Conservation (phyloP, 768 basidiomycete species). For the Suillus lakei region DNA sequence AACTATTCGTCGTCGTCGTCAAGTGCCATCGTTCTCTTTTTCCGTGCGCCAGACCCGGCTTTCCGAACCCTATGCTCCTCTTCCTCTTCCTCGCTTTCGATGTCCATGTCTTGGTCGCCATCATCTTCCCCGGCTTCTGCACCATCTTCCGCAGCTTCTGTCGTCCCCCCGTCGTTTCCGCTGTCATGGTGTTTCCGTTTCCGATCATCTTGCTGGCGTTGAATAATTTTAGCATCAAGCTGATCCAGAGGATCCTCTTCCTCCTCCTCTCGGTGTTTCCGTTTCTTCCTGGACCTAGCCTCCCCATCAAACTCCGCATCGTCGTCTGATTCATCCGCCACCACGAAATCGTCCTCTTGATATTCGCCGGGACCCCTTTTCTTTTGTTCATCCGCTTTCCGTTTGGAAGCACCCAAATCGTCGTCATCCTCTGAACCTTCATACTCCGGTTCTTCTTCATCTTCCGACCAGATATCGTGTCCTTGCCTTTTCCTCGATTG, state of each 20-base stretch:
- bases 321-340: slow-evolving; percentile 77
- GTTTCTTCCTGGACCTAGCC: slow-evolving; percentile 39
- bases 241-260: slow-evolving; percentile 71
- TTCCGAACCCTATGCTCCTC: slow-evolving; percentile 72
- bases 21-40: slow-evolving; percentile 58
- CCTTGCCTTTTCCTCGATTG: slow-evolving; percentile 44
- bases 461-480: slow-evolving; percentile 67
- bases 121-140: slow-evolving; percentile 30
- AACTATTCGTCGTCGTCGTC: slow-evolving; percentile 69
- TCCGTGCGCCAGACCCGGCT: slow-evolving; percentile 55
- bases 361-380: slow-evolving; percentile 70
- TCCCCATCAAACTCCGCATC: slow-evolving; percentile 48
- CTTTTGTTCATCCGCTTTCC: slow-evolving; percentile 47
- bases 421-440: slow-evolving; percentile 66
- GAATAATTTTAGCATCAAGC: slow-evolving; percentile 68
- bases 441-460: slow-evolving; percentile 65
- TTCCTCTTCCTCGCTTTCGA: slow-evolving; percentile 75
- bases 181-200: slow-evolving; percentile 44
- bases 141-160: slow-evolving; percentile 29
- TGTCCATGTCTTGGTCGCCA: slow-evolving; percentile 62
- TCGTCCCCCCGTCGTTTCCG: slow-evolving; percentile 24
- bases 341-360: slow-evolving; percentile 85
- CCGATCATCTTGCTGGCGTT: slow-evolving; percentile 56
- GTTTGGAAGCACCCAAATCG: slow-evolving; percentile 49
- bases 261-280: slow-evolving; percentile 49